Conservation (phyloP, 2,329 filamentous ascomycete species). For the Claviceps sp. region DNA sequence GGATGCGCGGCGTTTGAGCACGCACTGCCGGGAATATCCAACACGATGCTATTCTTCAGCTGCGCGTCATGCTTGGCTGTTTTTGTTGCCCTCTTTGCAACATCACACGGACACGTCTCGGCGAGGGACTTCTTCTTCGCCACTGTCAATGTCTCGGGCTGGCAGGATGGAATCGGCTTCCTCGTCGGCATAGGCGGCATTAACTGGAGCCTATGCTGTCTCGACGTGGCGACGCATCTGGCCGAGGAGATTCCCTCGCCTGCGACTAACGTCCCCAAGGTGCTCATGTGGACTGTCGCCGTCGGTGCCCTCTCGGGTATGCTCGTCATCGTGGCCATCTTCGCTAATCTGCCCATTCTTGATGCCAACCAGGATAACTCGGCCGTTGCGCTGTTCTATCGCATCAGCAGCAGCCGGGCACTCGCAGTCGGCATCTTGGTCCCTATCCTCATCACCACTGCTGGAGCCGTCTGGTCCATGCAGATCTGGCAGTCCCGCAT, state of each 20-base stretch:
- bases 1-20: slow-evolving; percentile 12
- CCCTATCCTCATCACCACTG: slow-evolving; percentile 11
- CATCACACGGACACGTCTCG: slow-evolving; percentile 9
- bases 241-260: slow-evolving; percentile 18
- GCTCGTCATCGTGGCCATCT: slow-evolving; percentile 9
- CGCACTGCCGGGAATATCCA: slow-evolving; percentile 14
- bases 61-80: slow-evolving; percentile 11
- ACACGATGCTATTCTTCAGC: slow-evolving; percentile 14
- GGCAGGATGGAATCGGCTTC: slow-evolving; percentile 16
- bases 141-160: slow-evolving; percentile 13
- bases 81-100: slow-evolving; percentile 15
- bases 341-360: slow-evolving; percentile 11
- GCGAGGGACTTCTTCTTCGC: slow-evolving; percentile 12
- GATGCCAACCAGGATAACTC: slow-evolving; percentile 11
- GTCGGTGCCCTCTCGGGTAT: slow-evolving; percentile 12
- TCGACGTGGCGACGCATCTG: slow-evolving; percentile 16
- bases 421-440: slow-evolving; percentile 13
- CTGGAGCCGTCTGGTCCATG: slow-evolving; percentile 14
- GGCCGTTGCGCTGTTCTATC: slow-evolving; percentile 11
- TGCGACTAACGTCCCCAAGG: slow-evolving; percentile 9
- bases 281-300: slow-evolving; percentile 11
- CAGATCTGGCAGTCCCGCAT: slow-evolving; percentile 18
- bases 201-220: slow-evolving; percentile 18
- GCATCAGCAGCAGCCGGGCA: slow-evolving; percentile 12
- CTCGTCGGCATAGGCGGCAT: slow-evolving; percentile 16